Evolutionary conservation across 2,329 filamentous ascomycete genomes (phyloP).

Genomic region (Cladosporium sp.): DNA sequence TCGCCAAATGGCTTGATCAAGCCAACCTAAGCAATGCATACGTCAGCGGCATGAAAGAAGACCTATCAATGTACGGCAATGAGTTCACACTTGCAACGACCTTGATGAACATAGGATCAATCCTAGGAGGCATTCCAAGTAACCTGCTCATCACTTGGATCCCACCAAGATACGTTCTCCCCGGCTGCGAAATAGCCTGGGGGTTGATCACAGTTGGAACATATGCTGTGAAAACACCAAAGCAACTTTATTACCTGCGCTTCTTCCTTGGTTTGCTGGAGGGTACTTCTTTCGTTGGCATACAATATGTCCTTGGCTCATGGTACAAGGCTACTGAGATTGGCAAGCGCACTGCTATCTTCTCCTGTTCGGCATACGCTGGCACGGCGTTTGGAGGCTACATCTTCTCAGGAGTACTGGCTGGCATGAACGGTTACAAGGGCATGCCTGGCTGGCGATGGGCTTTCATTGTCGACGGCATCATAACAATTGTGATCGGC

Average conservation of each 20-base stretch:
- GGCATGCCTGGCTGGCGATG: conserved; percentile 48
- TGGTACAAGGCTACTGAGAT: conserved; percentile 23
- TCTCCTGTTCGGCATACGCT: conserved; percentile 18
- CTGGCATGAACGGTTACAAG: conserved; percentile 42
- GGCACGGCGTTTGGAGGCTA: conserved; percentile 22
- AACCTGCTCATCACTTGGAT: conserved; percentile 40
- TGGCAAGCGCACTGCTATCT: conserved; percentile 17
- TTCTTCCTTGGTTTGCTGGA: conserved; percentile 40
- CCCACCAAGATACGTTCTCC: conserved; percentile 30
- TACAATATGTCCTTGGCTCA: conserved; percentile 21
- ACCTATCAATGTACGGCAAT: conserved; percentile 40
- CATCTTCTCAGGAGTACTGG: conserved; percentile 22
- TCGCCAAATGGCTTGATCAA: neutral
- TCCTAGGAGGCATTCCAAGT: conserved; percentile 42
- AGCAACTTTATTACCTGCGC: conserved; percentile 43
- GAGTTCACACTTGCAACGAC: conserved; percentile 37
- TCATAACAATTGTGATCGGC: conserved; percentile 52
- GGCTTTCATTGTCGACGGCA: conserved; percentile 58
- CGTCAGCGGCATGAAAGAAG: conserved; percentile 45
- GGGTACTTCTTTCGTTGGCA: conserved; percentile 24
- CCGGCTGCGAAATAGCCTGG: conserved; percentile 44
- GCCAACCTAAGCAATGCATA: conserved; percentile 46
- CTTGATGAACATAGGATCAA: conserved; percentile 32
- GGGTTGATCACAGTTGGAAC: conserved; percentile 43
- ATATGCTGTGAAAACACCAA: conserved; percentile 41